phyloP scores from a whole-genome alignment of 2,329 filamentous ascomycete genomes.

The Alternaria sp. region DNA sequence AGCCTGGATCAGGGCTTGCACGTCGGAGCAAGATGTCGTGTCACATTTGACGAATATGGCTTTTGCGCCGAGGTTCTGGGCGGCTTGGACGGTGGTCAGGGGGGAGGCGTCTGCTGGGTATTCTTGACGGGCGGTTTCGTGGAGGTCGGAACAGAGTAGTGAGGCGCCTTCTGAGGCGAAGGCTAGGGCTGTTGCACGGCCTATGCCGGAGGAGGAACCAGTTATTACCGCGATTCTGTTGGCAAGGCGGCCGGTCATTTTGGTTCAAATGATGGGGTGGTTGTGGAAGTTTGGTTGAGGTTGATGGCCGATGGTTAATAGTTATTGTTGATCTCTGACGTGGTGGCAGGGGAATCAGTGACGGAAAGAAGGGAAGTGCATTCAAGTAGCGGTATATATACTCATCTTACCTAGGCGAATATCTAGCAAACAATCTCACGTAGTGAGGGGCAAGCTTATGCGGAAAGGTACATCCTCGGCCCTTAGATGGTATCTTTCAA shows the following conservation, averaged over 20 bases:
- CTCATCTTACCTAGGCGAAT: neutral
- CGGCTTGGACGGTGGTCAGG: slow-evolving; percentile 43
- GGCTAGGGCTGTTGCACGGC: slow-evolving; percentile 45
- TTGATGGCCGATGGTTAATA: neutral
- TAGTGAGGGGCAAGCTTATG: slow-evolving; percentile 7
- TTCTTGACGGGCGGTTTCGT: slow-evolving; percentile 27
- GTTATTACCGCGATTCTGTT: slow-evolving; percentile 48
- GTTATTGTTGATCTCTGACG: neutral
- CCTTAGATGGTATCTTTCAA: slow-evolving; percentile 2
- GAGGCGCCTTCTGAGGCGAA: slow-evolving; percentile 46
- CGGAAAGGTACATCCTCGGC: slow-evolving; percentile 21
- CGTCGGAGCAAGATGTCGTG: slow-evolving; percentile 54
- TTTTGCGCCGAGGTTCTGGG: slow-evolving; percentile 39
- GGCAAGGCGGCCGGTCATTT: slow-evolving; percentile 37
- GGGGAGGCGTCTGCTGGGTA: slow-evolving; percentile 28
- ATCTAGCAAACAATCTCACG: neutral
- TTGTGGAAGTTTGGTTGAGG: neutral
- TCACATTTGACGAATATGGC: slow-evolving; percentile 54
- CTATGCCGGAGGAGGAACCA: slow-evolving; percentile 47
- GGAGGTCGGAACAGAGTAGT: slow-evolving; percentile 46
- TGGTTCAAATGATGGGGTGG: neutral
- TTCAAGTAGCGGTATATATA: neutral
- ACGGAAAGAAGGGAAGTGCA: neutral
- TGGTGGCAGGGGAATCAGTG: neutral
- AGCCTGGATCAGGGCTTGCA: slow-evolving; percentile 54